Evolutionary conservation across 192 early-diverging fungal species (phyloP), one percentile per base, ranked within the genome.

Genomic region (Coemansia sp.): DNA sequence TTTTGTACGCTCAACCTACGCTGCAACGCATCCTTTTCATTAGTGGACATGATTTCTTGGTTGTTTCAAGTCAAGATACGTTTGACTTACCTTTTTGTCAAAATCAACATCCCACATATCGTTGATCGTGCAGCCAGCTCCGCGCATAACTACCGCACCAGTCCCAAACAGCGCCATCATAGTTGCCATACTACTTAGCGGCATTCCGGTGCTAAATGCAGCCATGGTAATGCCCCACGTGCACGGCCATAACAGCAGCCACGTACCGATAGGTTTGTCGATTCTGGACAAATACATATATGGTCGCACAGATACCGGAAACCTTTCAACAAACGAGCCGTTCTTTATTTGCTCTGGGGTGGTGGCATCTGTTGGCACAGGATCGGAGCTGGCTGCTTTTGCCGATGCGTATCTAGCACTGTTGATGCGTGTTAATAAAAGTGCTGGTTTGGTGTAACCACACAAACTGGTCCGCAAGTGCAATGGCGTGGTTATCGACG

Each of bases 61-160:
- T 49, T 18, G 48, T 34, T 4, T 4, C 31, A 9, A 34, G 31
- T 34, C 31, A 0, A 7, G 6, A 34, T 34, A 2, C 8, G 7
- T 34, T 34, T 34, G 31, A 34, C 31, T 83, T 76, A 48, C 76
- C 76, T 70, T 88, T 56, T 86, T 86, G 78, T 98, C 96, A 37
- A 95, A 86, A 58, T 92, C 85, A n/a, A 82, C 64, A 70, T 98
- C 96, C 96, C 94, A 97, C 70, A 98, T 81, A 66, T 98, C 96
- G 70, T 98, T 98, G 63, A 98, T 92, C 1, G 92, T 94, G 81
- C 96, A 98, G 18, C 94, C 96, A 20, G 94, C 96, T 2, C 96
- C 93, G 17, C 96, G 87, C 94, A 98, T 96, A 12, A 95, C 84
- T 3, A 95, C 63, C 2, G 92, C 89, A 21, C 96, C 96, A 1